Evolutionary conservation across 1,284 basidiomycete species (phyloP), one percentile per base, ranked within the genome.

Genomic region (Trichosporon faecale): DNA sequence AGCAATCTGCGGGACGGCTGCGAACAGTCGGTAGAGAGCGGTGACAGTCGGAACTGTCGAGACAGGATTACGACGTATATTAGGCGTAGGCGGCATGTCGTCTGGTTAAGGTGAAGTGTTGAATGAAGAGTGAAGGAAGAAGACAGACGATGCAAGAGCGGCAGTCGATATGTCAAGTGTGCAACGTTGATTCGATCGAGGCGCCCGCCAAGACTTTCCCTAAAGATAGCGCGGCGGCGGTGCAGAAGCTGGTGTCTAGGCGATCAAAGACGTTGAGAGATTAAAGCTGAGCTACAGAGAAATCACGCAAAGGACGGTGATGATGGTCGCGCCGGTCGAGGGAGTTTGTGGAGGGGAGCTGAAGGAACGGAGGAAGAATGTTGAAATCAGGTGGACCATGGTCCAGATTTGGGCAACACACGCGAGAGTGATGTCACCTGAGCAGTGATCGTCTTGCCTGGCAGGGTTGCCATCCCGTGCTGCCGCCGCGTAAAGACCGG

Each of bases 1-100:
- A 55, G 60, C 68, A 44, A 66, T 37, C 8, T 29, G 35, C n/a
- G 79, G 78, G 12, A 78, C 67, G 65, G 78, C 67, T 14, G 74
- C 73, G 25, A 80, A 49, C 33, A 82, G 74, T 68, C 79, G 79
- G 27, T 80, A 76, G 33, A 82, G 70, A 11, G 79, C 79, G 11
- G 80, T 64, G 29, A 80, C 67, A 16, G 76, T 79, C 1, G 81
- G 79, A 3, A 80, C 60, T 33, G 71, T 64, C 29, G 68, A 61
- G 14, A 61, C 18, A 0, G 57, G 57, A 8, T 31, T 61, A 11
- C 57, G 57, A 31, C 57, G 57, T 61, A 61, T 61, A 27, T 61
- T 61, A 9, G 27, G 18, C 29, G 57, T 61, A 11, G 57, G 57
- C 18, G 57, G 57, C 57, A 61, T 61, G 3, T 33, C 57, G 55